Conservation (phyloP, 2,329 filamentous ascomycete species). For the Thielaviopsis ethacetica region DNA sequence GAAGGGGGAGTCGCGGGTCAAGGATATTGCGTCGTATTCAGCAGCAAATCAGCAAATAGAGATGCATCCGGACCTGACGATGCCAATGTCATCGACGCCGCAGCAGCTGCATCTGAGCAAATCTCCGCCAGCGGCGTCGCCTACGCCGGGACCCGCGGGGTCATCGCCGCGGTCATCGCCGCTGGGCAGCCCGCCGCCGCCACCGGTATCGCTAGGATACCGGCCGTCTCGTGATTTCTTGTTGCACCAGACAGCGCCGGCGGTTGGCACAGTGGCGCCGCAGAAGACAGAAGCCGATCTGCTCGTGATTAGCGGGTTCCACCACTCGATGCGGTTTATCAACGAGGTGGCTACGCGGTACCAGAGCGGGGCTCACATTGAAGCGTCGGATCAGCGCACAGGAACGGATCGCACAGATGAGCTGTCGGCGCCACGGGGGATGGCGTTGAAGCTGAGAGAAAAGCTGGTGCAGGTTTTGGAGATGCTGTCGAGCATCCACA, state of each 20-base stretch:
- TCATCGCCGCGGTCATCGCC: neutral
- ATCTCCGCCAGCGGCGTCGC: neutral
- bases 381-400: neutral
- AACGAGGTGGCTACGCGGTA: neutral
- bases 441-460: neutral
- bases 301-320: neutral
- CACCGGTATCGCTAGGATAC: neutral
- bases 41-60: neutral
- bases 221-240: neutral
- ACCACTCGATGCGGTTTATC: neutral
- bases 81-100: neutral
- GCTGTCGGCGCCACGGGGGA: neutral
- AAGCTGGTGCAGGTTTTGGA: constrained; percentile 2
- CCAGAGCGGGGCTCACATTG: neutral
- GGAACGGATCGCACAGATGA: constrained; percentile 2
- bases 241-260: neutral
- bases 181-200: neutral
- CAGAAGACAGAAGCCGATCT: neutral
- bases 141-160: no score
- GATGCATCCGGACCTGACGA: neutral
- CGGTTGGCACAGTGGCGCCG: neutral
- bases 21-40: neutral
- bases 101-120: neutral
- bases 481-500: neutral
- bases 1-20: neutral